Evolutionary conservation across 257 asterid species (phyloP).

Genomic region (Pogostemon cablin): DNA sequence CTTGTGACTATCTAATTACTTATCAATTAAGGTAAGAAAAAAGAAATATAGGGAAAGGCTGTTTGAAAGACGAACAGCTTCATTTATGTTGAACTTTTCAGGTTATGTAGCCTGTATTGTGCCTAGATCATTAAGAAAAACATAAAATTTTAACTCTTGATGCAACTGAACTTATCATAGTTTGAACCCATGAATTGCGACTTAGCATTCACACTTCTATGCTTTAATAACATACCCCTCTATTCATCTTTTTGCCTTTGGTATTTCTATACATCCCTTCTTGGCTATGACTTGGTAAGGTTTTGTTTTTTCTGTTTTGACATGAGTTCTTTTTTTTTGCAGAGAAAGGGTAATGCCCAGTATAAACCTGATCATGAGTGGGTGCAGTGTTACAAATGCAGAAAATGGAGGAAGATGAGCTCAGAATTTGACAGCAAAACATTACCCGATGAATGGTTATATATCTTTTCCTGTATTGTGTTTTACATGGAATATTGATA

Average conservation of each 20-base stretch:
- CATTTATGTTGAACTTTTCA: no score
- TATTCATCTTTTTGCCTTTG: slow-evolving; percentile 3
- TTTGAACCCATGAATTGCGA: slow-evolving; percentile 6
- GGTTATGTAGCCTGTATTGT: no score
- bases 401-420: slow-evolving; percentile 78
- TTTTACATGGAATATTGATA: slow-evolving; percentile 18
- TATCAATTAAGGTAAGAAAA: no score
- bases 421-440: slow-evolving; percentile 53
- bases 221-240: background rate
- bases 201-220: background rate
- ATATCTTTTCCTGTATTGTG: slow-evolving; percentile 5
- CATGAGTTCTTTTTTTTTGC: slow-evolving; percentile 33
- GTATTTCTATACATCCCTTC: background rate
- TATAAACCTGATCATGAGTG: slow-evolving; percentile 76
- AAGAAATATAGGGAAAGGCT: no score
- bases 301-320: slow-evolving; percentile 24
- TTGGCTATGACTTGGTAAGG: slow-evolving; percentile 2
- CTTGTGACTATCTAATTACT: no score
- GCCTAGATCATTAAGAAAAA: background rate
- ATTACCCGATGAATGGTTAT: slow-evolving; percentile 72
- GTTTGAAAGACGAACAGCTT: no score
- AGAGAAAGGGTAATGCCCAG: slow-evolving; percentile 50
- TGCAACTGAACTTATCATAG: background rate
- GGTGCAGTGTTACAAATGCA: slow-evolving; percentile 88
- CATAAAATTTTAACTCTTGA: background rate